Evolutionary conservation across 495 filamentous ascomycete genomes (phyloP), one percentile per base, ranked within the genome.

Genomic region (Halenospora varia): DNA sequence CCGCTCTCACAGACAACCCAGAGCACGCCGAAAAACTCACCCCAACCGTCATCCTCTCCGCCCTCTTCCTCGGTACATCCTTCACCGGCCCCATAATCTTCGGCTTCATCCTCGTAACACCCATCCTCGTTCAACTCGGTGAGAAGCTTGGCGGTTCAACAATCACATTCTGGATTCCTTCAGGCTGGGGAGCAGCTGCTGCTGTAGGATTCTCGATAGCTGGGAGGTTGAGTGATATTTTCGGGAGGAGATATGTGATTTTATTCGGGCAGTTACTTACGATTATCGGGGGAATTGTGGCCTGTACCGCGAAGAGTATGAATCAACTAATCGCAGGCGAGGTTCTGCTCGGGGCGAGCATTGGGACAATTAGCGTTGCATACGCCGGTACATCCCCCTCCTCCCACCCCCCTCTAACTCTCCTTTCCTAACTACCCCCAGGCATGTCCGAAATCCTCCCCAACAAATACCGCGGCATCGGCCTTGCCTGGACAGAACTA

Each of bases 211-310:
- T 70, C 56, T 55, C 66, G 18, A 58, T 70, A 29, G 65, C 68
- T 23, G 70, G 70, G n/a, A 39, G 64, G 3, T 18, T 72, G 10
- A 55, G 49, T 20, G 70, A 71, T 48, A 70, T 72, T 29, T 72
- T 71, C 50, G 68, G 70, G 19, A 65, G 70, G 8, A 54, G 68
- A 15, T 66, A 56, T 48, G 49, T 66, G 25, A 58, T 69, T 49
- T 60, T 71, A 9, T 53, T 47, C n/a, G 66, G 64, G 2, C 59
- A 59, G 20, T 41, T 57, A n/a, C 25, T 70, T 13, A 64, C 56
- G 3, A 49, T 70, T 40, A 53, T 71, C 35, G 68, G 70, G 11
- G 60, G 47, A 29, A 44, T 56, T 10, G 44, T 56, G 22, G 51
- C 57, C 0, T 23, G 51, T 42, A 51, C 52, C 1, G 47, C 58